phyloP scores from a whole-genome alignment of 2,329 filamentous ascomycete species.

The Ophiostoma himal-ulmi region DNA sequence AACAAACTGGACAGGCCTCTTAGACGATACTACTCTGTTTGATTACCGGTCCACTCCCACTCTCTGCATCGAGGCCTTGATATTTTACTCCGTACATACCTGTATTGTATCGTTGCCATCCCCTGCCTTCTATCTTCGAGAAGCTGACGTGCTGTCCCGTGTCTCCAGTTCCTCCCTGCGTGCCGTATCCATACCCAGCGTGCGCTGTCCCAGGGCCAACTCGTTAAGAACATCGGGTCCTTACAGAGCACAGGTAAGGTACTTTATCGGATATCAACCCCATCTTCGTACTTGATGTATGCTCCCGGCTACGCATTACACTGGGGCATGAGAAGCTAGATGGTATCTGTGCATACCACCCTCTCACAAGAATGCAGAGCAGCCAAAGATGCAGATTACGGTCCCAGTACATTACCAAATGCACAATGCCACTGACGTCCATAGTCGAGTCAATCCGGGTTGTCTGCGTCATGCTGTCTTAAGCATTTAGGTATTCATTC shows the following conservation, averaged over 20 bases:
- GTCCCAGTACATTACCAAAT: not conserved
- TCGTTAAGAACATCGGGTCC: not conserved
- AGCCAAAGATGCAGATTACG: no score
- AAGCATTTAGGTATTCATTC: no score
- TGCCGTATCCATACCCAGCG: not conserved
- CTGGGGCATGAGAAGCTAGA: no score
- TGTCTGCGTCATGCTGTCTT: not conserved
- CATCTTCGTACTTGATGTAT: not conserved
- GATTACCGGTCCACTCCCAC: slow-evolving; percentile 18
- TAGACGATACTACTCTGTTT: slow-evolving; percentile 20
- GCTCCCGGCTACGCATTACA: not conserved
- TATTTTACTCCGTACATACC: no score
- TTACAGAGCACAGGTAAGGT: not conserved
- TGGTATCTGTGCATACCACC: not conserved
- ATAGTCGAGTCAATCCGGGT: slow-evolving; percentile 1
- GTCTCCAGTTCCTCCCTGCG: slow-evolving; percentile 11
- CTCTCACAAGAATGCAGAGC: not conserved
- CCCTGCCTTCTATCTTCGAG: not conserved
- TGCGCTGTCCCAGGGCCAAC: not conserved
- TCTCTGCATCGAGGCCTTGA: not conserved
- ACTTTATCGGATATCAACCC: not conserved
- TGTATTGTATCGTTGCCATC: not conserved
- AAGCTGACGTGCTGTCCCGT: slow-evolving; percentile 16
- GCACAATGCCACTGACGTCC: not conserved
- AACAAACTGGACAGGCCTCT: slow-evolving; percentile 16